Evolutionary conservation across 805 yeast genomes (phyloP), one percentile per base, ranked within the genome.

Genomic region (Hanseniaspora lindneri): DNA sequence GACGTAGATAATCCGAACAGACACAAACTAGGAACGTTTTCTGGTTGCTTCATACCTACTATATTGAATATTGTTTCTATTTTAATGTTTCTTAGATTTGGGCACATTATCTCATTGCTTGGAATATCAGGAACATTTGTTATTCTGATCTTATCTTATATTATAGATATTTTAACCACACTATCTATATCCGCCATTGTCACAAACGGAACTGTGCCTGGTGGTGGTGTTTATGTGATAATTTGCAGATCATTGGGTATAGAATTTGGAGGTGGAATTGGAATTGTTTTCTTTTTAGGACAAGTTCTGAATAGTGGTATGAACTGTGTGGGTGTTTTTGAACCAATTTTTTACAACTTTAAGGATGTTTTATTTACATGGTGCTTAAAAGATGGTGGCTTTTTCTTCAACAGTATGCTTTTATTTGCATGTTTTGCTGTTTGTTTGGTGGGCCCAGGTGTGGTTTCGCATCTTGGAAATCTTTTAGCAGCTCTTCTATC

Each of bases 141-240:
- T 1, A 65, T 89, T 20, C 67, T 92, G 33, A 49, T 80, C 2
- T 61, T 86, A 61, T 82, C 95, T 41, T 92, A 88, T 61, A 60
- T 77, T 3, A 86, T 92, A 53, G 82, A 89, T 60, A 68, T 86
- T 5, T 68, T 92, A 49, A 92, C 98, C 0, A 85, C 95, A 0
- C 65, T 92, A 55, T 84, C 95, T 19, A 79, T 92, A 51, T 83
- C 95, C 49, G 98, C 98, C 1, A 92, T 92, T 52, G 86, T 96
- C 2, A 92, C 99, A 1, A 92, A 92, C 60, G 99, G 99, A 20
- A 86, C 94, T 0, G 97, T 92, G 2, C 76, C 87, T 55, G 97
- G 97, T 13, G 99, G 99, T 14, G 99, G 99, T 41, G 96, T 97
- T 0, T 92, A 92, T 61, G 92, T 87, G 58, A 92, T 92, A 96